phyloP scores from a whole-genome alignment of 139 green algal genomes.

The Auxenochlorella pyrenoidosa region DNA sequence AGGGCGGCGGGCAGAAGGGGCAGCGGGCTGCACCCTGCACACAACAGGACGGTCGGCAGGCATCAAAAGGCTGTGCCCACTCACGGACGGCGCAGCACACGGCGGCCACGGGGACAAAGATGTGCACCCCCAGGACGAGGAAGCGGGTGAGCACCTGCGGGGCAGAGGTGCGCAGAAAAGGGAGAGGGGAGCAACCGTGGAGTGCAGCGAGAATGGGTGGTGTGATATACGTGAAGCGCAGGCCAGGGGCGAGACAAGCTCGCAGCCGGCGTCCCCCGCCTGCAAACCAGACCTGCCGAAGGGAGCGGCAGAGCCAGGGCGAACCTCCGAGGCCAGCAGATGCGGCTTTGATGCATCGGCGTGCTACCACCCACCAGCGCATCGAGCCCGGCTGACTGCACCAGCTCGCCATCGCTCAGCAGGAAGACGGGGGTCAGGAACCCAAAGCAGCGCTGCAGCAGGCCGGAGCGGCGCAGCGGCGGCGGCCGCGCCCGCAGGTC shows the following conservation, averaged over 20 bases:
- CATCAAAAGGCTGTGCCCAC: background rate
- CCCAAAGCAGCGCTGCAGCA: constrained; percentile 9
- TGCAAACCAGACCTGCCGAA: no score
- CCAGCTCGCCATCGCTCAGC: constrained; percentile 1
- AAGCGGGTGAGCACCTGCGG: constrained; percentile 12
- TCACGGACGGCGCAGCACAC: constrained; percentile 16
- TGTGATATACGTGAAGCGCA: no score
- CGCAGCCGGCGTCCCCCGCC: no score
- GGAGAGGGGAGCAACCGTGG: no score
- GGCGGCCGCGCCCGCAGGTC: background rate
- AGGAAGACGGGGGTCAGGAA: constrained; percentile 14
- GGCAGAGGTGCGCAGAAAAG: no score
- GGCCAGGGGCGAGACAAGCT: no score
- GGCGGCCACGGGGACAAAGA: background rate
- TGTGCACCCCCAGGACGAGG: background rate
- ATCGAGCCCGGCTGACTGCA: constrained; percentile 22
- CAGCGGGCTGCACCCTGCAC: background rate
- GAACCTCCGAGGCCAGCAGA: no score
- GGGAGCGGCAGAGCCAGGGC: no score
- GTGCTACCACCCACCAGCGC: background rate
- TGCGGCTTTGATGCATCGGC: no score
- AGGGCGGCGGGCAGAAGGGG: background rate
- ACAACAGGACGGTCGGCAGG: background rate
- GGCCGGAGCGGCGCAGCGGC: constrained; percentile 9
- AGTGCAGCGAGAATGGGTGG: no score